These are phyloP conservation scores for Lodderomyces jiufengensis DNA, from an alignment of 1,139 yeast species.

Conservation along the genomic window DNA sequence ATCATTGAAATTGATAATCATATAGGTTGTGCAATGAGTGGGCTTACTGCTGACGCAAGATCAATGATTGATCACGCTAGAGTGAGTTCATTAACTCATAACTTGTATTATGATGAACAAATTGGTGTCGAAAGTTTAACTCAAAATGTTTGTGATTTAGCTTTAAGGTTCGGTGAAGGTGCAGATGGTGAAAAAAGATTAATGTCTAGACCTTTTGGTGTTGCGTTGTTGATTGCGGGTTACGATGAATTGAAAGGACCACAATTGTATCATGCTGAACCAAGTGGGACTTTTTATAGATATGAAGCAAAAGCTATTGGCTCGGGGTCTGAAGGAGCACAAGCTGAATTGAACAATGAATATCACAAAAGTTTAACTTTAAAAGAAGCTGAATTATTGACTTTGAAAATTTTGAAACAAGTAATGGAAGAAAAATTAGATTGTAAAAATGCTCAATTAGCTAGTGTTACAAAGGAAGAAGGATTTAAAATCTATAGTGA, in stretches of 20 bases:
- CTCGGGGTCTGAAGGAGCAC: constrained; percentile 98
- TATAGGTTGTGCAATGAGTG: constrained; percentile 98
- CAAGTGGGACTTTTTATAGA: constrained; percentile 95
- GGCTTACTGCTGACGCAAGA: constrained; percentile 97
- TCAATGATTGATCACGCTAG: constrained; percentile 99
- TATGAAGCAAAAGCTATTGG: constrained; percentile 99
- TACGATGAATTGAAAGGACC: constrained; percentile 91
- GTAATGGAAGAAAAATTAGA: constrained; percentile 99
- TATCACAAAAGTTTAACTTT: constrained; percentile 93
- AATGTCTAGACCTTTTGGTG: constrained; percentile 99
- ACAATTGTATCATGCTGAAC: constrained; percentile 97
- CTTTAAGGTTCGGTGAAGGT: constrained; percentile 96
- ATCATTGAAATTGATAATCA: constrained; percentile 92
- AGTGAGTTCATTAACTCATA: constrained; percentile 84
- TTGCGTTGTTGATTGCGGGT: constrained; percentile 94
- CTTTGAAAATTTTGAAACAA: constrained; percentile 87
- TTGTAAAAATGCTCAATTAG: constrained; percentile 91
- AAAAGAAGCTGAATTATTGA: constrained; percentile 87
- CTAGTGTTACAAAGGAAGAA: constrained; percentile 80
- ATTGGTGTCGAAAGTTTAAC: constrained; percentile 92
- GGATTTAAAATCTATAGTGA: constrained; percentile 89
- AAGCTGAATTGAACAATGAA: constrained; percentile 94
- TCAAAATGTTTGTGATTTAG: constrained; percentile 95
- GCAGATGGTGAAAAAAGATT: constrained; percentile 95
- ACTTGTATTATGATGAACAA: constrained; percentile 86